These are phyloP conservation scores for Huntiella savannae DNA, from an alignment of 2,329 filamentous ascomycete species.

Conservation along the genomic window DNA sequence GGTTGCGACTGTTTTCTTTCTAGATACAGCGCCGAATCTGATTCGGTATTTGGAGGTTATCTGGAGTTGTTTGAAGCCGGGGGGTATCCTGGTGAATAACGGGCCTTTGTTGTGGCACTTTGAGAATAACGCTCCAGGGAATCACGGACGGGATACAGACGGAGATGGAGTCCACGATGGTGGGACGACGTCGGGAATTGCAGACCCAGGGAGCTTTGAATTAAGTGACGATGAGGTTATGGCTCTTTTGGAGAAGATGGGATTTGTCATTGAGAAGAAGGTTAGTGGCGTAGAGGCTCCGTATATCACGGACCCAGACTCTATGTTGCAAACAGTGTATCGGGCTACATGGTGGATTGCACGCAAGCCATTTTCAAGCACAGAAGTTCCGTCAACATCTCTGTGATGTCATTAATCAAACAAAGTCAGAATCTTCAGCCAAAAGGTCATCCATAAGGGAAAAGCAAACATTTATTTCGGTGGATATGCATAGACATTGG, in stretches of 20 bases:
- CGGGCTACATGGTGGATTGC: conserved; percentile 70
- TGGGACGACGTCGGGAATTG: conserved; percentile 46
- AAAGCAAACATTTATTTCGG: too few relatives aligned
- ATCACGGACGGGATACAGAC: conserved; percentile 32
- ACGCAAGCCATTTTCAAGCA: conserved; percentile 34
- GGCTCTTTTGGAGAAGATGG: conserved; percentile 50
- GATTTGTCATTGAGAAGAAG: conserved; percentile 53
- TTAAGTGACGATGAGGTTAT: conserved; percentile 78
- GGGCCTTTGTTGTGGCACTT: conserved; percentile 94
- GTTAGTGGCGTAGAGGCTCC: conserved; percentile 46
- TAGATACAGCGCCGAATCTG: conserved; percentile 88
- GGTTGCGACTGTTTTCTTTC: conserved; percentile 82
- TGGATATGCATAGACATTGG: neutral
- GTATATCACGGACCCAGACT: conserved; percentile 70
- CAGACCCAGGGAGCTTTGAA: conserved; percentile 78
- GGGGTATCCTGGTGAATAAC: conserved; percentile 73
- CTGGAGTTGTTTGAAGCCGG: conserved; percentile 51
- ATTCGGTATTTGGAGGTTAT: conserved; percentile 81
- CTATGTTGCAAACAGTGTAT: conserved; percentile 76
- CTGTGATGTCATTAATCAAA: too few relatives aligned
- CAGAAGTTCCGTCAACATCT: too few relatives aligned
- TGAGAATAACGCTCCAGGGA: conserved; percentile 49
- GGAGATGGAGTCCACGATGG: conserved; percentile 31
- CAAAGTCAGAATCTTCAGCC: too few relatives aligned
- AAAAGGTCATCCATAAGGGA: too few relatives aligned